Evolutionary conservation across 2,329 filamentous ascomycete species (phyloP), one percentile per base, ranked within the genome.

Genomic region (Beauveria brongniartii): DNA sequence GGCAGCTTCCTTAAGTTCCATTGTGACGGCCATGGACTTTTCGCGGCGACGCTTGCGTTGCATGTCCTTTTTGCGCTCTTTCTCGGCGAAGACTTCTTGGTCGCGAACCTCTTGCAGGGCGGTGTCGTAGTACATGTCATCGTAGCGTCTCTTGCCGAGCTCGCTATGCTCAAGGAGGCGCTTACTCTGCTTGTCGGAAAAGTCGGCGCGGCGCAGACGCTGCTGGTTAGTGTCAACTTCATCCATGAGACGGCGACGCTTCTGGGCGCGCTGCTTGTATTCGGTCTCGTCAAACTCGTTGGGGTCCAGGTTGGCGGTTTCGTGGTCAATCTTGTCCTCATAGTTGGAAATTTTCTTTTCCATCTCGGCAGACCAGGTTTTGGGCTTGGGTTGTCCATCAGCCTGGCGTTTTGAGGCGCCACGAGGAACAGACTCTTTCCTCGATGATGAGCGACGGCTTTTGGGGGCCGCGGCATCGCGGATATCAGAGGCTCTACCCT

Each of bases 21-120:
- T 89, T 7, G 92, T 93, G 63, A 95, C 89, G 4, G 92, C 92
- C 80, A 97, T 92, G 5, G 93, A 96, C 78, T 97, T 97, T 73
- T 97, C 93, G 20, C 94, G 89, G 48, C 94, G 88, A 63, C 94
- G 86, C 78, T 97, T 99, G 65, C 94, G 89, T 73, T 99, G 94
- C 91, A 99, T 97, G 71, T 99, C 94, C 78, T 99, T 99, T 80
- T 99, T 99, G 65, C 94, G 91, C 75, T 99, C 94, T 77, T 99
- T 99, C 74, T 99, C 94, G 63, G 93, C 92, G 63, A 89, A 89
- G 8, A 97, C 81, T 72, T 97, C 93, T 66, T 91, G 91, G 64
- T 92, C 89, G 66, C 94, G 90, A 2, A 97, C 93, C 68, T 96
- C 89, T 58, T 89, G 84, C 63, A 93, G 83, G 1, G 94, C 93